A percentile compares a stretch with the other conserved stretches of the same genome.
Evolutionary conservation across 148 eudicot genomes (phyloP).

Genomic region (Persicaria tinctoria): DNA sequence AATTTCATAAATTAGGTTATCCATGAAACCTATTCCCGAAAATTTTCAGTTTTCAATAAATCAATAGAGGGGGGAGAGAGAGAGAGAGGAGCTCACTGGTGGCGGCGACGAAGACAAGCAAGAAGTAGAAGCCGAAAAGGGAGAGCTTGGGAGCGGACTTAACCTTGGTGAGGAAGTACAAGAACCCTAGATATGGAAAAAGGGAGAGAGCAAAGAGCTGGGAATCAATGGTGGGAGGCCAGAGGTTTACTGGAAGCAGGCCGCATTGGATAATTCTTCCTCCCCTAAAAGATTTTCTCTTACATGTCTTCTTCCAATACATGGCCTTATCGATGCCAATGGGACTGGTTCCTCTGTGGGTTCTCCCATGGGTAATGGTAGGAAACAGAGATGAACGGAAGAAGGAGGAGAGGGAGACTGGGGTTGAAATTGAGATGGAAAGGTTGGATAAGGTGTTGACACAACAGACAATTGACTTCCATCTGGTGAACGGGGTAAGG

Average conservation of each 20-base stretch:
- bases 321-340: background rate
- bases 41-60: background rate
- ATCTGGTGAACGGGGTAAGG: background rate
- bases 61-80: background rate
- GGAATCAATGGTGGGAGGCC: slow-evolving; percentile 82
- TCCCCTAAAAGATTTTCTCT: background rate
- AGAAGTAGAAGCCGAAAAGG: slow-evolving; percentile 93
- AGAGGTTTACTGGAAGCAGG: slow-evolving; percentile 67
- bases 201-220: slow-evolving; percentile 83
- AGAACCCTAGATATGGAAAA: slow-evolving; percentile 87
- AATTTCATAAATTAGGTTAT: background rate
- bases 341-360: background rate
- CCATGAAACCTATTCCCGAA: background rate
- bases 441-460: background rate
- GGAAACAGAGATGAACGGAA: background rate
- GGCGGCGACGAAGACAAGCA: slow-evolving; percentile 96
- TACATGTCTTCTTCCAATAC: background rate
- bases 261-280: slow-evolving; percentile 32
- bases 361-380: slow-evolving; percentile 7
- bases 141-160: slow-evolving; percentile 84
- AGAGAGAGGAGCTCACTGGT: slow-evolving; percentile 55
- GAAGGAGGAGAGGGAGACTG: background rate
- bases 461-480: background rate
- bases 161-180: slow-evolving; percentile 83
- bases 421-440: background rate